phyloP scores from a whole-genome alignment of 2,329 filamentous ascomycete genomes.

The Phialocephala subalpina region DNA sequence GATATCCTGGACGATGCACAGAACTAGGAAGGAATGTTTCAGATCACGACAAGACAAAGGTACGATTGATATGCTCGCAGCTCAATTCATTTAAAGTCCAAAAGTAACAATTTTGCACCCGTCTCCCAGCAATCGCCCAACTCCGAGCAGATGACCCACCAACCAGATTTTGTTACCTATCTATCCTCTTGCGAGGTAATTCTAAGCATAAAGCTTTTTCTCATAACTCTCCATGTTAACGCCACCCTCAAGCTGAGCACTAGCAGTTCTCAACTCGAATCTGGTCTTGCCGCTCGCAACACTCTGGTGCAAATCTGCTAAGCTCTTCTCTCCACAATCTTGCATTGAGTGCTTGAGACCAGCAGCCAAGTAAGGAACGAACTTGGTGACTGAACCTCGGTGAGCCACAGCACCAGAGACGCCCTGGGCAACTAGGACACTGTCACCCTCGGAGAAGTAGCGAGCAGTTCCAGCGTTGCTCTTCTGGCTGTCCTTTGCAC shows the following conservation, averaged over 20 bases:
- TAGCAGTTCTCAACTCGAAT: conserved; percentile 94
- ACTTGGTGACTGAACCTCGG: conserved; percentile 88
- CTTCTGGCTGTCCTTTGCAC: conserved; percentile 73
- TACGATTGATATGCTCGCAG: background rate
- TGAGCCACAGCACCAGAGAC: conserved; percentile 88
- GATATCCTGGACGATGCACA: background rate
- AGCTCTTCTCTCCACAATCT: conserved; percentile 87
- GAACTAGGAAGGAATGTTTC: too few species aligned
- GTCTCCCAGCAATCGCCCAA: conserved; percentile 9
- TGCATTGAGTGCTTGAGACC: conserved; percentile 98
- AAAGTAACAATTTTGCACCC: background rate
- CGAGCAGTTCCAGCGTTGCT: conserved; percentile 95
- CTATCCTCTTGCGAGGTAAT: conserved; percentile 14
- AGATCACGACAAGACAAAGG: background rate
- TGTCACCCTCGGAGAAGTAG: conserved; percentile 98
- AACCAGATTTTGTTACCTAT: conserved; percentile 12
- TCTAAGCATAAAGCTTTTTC: conserved; percentile 97
- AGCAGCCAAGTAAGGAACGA: conserved; percentile 93
- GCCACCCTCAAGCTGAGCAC: conserved; percentile 94
- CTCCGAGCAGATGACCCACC: conserved; percentile 13
- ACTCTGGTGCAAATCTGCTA: conserved; percentile 77
- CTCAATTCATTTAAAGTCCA: background rate
- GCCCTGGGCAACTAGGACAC: conserved; percentile 94
- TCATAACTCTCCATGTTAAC: conserved; percentile 99
- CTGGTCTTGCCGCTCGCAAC: conserved; percentile 80